These are phyloP conservation scores for Pythium guiyangense DNA, from an alignment of 352 stramenopile genomes.

Conservation along the genomic window DNA sequence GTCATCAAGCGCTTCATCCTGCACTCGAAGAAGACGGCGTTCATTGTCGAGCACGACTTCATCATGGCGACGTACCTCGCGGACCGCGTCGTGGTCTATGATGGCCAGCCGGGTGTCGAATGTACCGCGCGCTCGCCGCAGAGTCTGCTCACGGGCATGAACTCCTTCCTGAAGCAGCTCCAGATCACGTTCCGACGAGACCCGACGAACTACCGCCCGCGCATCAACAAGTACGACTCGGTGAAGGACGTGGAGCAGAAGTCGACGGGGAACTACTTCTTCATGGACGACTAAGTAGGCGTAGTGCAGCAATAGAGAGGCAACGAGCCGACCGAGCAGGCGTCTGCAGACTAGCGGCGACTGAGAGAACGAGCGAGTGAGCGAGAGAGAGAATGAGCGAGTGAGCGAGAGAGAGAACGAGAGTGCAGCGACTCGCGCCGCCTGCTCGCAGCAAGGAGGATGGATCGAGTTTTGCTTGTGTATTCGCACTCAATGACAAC, in stretches of 20 bases:
- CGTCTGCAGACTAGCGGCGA: slow-evolving; percentile 1
- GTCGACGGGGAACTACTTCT: slow-evolving; percentile 97
- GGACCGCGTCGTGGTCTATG: slow-evolving; percentile 95
- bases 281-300: slow-evolving; percentile 93
- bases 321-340: slow-evolving; percentile 1
- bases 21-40: slow-evolving; percentile 99
- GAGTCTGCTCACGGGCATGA: slow-evolving; percentile 97
- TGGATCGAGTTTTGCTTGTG: slow-evolving; percentile 3
- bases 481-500: background rate
- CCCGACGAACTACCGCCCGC: slow-evolving; percentile 97
- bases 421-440: background rate
- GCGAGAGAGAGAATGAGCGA: too few relatives aligned
- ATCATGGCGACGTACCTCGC: slow-evolving; percentile 99
- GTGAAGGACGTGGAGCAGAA: slow-evolving; percentile 99
- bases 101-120: slow-evolving; percentile 95
- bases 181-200: slow-evolving; percentile 99
- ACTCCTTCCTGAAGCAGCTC: slow-evolving; percentile 98
- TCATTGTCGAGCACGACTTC: slow-evolving; percentile 99
- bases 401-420: too few relatives aligned
- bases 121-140: slow-evolving; percentile 95
- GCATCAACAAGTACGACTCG: slow-evolving; percentile 95
- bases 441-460: background rate
- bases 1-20: slow-evolving; percentile 99
- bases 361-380: background rate
- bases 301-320: background rate